Conservation (phyloP, 352 stramenopile genomes). For the Elongisporangium undulatum region DNA sequence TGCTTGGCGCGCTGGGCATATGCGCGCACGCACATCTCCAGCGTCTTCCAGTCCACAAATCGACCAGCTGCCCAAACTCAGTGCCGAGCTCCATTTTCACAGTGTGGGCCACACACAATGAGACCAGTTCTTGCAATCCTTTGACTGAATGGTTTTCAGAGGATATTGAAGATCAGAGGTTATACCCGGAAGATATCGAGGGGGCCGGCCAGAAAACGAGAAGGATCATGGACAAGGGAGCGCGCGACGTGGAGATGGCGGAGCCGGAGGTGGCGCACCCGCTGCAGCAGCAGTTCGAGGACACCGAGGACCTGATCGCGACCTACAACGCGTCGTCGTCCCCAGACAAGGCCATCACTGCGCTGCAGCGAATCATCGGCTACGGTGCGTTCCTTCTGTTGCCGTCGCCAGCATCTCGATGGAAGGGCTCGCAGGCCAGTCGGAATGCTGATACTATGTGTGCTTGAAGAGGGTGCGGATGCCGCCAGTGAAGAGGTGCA, state of each 20-base stretch:
- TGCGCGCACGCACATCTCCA: no score
- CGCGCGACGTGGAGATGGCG: conserved; percentile 71
- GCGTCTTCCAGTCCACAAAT: no score
- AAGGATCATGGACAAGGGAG: conserved; percentile 13
- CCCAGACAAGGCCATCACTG: conserved; percentile 44
- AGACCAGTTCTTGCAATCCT: background rate
- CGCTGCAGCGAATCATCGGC: conserved; percentile 67
- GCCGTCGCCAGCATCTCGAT: background rate
- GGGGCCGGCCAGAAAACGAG: background rate
- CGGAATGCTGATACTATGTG: background rate
- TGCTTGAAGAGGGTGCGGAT: conserved; percentile 42
- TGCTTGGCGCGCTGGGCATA: no score
- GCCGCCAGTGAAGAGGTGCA: conserved; percentile 68
- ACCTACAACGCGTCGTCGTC: conserved; percentile 24
- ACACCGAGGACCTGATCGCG: conserved; percentile 53
- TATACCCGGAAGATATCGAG: background rate
- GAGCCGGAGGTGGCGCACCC: conserved; percentile 61
- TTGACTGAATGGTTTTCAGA: background rate
- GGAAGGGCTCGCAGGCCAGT: background rate
- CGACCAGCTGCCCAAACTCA: no score
- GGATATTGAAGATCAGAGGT: background rate
- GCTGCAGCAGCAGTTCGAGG: conserved; percentile 73
- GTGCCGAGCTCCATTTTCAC: no score
- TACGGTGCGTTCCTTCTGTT: conserved; percentile 42
- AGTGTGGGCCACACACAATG: no score